These are phyloP conservation scores for Claviceps digitariae DNA, from an alignment of 2,329 filamentous ascomycete species.

Conservation along the genomic window DNA sequence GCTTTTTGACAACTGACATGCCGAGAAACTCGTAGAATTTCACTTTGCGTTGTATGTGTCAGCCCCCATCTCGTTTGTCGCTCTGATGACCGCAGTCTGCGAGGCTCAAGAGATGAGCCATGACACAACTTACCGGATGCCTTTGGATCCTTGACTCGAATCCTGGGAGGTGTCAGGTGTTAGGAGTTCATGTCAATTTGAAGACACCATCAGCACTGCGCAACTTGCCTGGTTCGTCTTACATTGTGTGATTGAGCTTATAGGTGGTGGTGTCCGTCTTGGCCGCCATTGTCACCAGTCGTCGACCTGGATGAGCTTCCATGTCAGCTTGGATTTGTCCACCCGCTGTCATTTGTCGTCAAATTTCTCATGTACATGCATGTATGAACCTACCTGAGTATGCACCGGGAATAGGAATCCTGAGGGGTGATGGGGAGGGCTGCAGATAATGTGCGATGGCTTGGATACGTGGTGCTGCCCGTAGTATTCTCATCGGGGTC, in stretches of 20 bases:
- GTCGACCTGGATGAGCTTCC: conserved; percentile 1
- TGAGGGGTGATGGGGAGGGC: conserved; percentile 5
- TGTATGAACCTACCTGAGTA: conserved; percentile 1
- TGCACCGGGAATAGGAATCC: background rate
- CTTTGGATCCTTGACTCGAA: conserved; percentile 90
- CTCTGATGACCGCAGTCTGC: background rate
- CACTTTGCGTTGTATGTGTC: conserved; percentile 32
- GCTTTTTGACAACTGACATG: conserved; percentile 68
- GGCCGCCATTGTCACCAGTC: conserved; percentile 38
- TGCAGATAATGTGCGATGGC: conserved; percentile 11
- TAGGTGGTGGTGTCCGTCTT: conserved; percentile 65
- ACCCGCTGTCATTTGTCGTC: background rate
- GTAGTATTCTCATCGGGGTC: conserved; percentile 13
- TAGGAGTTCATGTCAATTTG: no score
- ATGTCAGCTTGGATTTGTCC: background rate
- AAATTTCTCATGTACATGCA: background rate
- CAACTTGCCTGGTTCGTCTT: conserved; percentile 12
- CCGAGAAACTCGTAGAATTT: conserved; percentile 92
- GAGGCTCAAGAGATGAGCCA: no score
- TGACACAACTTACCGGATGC: conserved; percentile 43
- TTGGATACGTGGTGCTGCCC: conserved; percentile 14
- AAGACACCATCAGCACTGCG: background rate
- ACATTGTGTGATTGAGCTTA: conserved; percentile 85
- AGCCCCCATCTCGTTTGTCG: background rate
- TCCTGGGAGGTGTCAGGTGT: conserved; percentile 36